phyloP scores from a whole-genome alignment of 495 filamentous ascomycete species.

The Lasiosphaeria miniovina region DNA sequence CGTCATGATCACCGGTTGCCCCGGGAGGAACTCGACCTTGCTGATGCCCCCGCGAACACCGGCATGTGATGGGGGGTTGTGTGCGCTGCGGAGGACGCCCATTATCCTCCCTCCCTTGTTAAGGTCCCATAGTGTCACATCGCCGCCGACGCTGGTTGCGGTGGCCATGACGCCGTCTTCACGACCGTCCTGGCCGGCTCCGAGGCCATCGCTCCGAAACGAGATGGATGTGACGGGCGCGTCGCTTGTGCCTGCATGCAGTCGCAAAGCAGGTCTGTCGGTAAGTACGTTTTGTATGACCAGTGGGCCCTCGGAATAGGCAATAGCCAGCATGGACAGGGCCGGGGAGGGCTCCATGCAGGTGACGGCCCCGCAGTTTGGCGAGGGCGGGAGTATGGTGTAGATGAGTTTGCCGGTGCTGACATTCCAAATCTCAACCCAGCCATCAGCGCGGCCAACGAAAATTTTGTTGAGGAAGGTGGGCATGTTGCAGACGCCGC shows the following conservation, averaged over 20 bases:
- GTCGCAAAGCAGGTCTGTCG: constrained; percentile 63
- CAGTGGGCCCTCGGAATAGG: constrained; percentile 74
- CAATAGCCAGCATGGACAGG: constrained; percentile 81
- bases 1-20: constrained; percentile 85
- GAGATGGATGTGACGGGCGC: constrained; percentile 73
- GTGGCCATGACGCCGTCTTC: constrained; percentile 84
- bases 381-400: constrained; percentile 68
- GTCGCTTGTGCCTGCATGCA: constrained; percentile 58
- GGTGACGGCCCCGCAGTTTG: constrained; percentile 69
- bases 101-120: constrained; percentile 79
- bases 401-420: constrained; percentile 86
- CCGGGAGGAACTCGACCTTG: constrained; percentile 84
- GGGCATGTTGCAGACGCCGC: constrained; percentile 75
- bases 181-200: constrained; percentile 82
- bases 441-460: constrained; percentile 79
- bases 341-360: constrained; percentile 79
- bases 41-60: constrained; percentile 59
- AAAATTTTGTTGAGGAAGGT: constrained; percentile 96
- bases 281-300: constrained; percentile 76
- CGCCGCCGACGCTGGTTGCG: constrained; percentile 64
- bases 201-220: constrained; percentile 87
- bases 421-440: constrained; percentile 95
- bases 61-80: constrained; percentile 63
- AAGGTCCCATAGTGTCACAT: constrained; percentile 94
- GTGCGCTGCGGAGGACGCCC: constrained; percentile 79